Evolutionary conservation across 2,329 filamentous ascomycete genomes (phyloP), one percentile per base, ranked within the genome.

Genomic region (Ophiostoma ulmi): DNA sequence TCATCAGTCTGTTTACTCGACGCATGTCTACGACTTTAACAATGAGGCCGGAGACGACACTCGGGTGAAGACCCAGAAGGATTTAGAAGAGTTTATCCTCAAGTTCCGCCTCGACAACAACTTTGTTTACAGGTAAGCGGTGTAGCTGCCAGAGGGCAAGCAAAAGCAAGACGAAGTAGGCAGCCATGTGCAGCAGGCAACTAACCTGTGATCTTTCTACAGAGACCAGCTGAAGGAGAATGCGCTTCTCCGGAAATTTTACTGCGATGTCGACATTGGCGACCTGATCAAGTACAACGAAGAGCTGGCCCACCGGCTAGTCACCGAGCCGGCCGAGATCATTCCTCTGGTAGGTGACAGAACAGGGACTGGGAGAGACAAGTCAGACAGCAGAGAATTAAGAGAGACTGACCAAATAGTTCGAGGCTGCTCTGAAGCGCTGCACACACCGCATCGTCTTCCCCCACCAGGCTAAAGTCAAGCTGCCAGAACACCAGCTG

Each of bases 191-290:
- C 17, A 31, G 52, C 78, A 83, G 72, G 83, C 70, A 5, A 63
- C 26, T 63, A 26, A 63, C 58, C 8, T 13, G 2, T 26, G 52
- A 22, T 63, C 26, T 20, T 22, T 6, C 7, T 66, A 3, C 76
- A 96, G 95, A 86, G 94, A 98, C 77, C 95, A 98, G 81, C 87
- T 99, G 72, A 89, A 92, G 76, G 93, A 98, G 78, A 99, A 99
- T 82, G 93, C 95, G 8, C 86, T 98, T 1, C 85, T 97, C 61
- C 95, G 97, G 79, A 93, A 94, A 76, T 98, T 93, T 82, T 97
- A 90, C 80, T 97, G 95, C 83, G 94, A 99, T 79, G 88, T 99
- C 78, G 94, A 99, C 79, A 92, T 99, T 76, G 92, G 91, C 73
- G 94, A 99, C 79, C 83, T 99, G 72, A 98, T 98, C 79, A 95